These are phyloP conservation scores for Thraustochytrium striatum DNA, from an alignment of 352 stramenopile genomes.

Conservation along the genomic window DNA sequence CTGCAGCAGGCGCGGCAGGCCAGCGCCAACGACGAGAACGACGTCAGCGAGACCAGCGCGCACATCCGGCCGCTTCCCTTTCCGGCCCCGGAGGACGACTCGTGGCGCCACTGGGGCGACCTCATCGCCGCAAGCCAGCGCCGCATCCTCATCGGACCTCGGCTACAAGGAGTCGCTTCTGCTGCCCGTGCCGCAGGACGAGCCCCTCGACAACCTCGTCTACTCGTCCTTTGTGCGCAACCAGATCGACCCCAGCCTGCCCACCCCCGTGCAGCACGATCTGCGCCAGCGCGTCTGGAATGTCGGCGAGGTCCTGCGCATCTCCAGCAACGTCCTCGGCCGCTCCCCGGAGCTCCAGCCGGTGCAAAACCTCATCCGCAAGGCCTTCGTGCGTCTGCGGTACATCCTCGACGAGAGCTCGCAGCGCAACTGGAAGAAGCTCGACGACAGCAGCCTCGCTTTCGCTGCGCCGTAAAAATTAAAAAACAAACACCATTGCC, in stretches of 20 bases:
- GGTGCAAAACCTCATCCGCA: constrained; percentile 78
- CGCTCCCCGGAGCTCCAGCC: constrained; percentile 73
- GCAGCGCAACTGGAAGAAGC: constrained; percentile 47
- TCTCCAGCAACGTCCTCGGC: constrained; percentile 82
- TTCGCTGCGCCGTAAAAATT: no score
- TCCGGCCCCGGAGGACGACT: background rate
- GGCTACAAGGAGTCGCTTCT: constrained; percentile 62
- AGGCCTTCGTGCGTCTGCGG: constrained; percentile 82
- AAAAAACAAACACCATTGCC: no score
- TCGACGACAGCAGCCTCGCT: constrained; percentile 25
- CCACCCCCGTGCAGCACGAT: constrained; percentile 73
- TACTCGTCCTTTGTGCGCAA: constrained; percentile 79
- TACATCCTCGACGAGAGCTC: constrained; percentile 76
- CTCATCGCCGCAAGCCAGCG: constrained; percentile 68
- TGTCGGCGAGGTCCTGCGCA: constrained; percentile 71
- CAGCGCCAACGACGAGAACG: background rate
- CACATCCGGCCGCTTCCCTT: constrained; percentile 28
- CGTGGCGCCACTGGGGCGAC: constrained; percentile 59
- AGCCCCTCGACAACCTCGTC: constrained; percentile 74
- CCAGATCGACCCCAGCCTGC: constrained; percentile 68
- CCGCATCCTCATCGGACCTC: constrained; percentile 66
- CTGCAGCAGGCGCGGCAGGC: constrained; percentile 12
- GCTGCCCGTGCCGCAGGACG: constrained; percentile 65
- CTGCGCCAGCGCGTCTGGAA: constrained; percentile 79
- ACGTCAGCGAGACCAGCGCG: background rate